These are phyloP conservation scores for Jacaranda copaia DNA, from an alignment of 257 asterid species.

Conservation along the genomic window DNA sequence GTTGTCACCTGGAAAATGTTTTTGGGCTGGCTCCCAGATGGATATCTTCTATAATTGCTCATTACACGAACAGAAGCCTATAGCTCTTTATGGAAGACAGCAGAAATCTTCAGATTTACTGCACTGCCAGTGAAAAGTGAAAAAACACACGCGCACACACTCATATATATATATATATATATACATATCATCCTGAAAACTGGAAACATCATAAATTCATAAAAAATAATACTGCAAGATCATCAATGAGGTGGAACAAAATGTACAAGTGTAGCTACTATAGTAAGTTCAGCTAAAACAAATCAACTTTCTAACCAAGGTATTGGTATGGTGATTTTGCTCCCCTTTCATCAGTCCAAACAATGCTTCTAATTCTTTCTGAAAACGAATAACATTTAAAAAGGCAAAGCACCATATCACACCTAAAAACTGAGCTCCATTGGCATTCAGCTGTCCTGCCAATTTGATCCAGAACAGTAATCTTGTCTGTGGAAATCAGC, in stretches of 20 bases:
- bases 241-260: conserved; percentile 9
- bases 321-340: conserved; percentile 25
- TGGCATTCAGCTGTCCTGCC: neutral
- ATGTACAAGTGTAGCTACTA: conserved; percentile 34
- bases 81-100: neutral
- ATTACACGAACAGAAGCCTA: too few relatives aligned
- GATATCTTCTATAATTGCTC: too few relatives aligned
- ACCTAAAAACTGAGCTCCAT: conserved; percentile 19
- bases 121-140: neutral
- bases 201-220: neutral
- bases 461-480: neutral
- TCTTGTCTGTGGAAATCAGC: neutral
- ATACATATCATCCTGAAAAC: too few relatives aligned
- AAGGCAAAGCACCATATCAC: conserved; percentile 20
- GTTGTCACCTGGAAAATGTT: too few relatives aligned
- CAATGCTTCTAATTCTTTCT: conserved; percentile 28
- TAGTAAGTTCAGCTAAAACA: conserved; percentile 5
- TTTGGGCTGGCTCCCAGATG: too few relatives aligned
- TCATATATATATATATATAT: too few relatives aligned
- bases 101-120: neutral
- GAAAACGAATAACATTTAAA: conserved; percentile 9
- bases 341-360: conserved; percentile 13
- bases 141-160: too few relatives aligned
- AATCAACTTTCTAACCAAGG: conserved; percentile 30
- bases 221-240: neutral